A percentile compares a stretch with the other conserved stretches of the same genome.
Evolutionary conservation across 208 protist species (phyloP).

Genomic region (Porcisia deanei): DNA sequence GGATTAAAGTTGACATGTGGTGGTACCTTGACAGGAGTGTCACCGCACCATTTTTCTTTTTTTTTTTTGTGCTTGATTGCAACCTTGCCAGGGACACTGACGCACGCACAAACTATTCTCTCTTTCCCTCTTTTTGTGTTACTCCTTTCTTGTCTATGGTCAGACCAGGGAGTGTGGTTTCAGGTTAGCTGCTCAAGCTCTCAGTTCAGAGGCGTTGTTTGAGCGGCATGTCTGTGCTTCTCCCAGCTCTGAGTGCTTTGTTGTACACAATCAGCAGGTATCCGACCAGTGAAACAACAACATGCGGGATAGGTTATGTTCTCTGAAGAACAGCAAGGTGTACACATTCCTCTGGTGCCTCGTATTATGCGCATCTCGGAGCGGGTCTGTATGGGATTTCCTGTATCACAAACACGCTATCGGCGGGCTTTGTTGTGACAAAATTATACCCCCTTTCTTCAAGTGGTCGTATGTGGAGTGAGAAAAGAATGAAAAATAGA

Average conservation of each 20-base stretch:
- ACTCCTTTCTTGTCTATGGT: background rate
- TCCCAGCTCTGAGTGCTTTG: background rate
- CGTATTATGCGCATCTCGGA: background rate
- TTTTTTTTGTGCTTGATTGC: background rate
- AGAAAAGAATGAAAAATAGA: background rate
- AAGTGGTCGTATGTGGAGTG: background rate
- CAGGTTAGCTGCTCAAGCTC: background rate
- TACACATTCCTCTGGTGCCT: background rate
- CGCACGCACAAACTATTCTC: background rate
- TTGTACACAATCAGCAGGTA: background rate
- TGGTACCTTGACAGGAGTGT: too few species aligned
- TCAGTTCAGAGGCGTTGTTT: slow-evolving; percentile 3
- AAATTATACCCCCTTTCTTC: background rate
- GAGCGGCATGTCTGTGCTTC: background rate
- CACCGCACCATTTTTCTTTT: background rate
- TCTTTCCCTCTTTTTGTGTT: background rate
- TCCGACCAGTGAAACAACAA: background rate
- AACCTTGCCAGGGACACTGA: background rate
- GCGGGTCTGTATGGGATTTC: background rate
- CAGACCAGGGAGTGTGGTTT: background rate
- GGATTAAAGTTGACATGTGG: slow-evolving; percentile 41
- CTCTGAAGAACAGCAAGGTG: background rate
- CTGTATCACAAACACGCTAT: background rate
- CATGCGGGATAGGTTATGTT: background rate
- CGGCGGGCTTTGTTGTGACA: background rate